Conservation (phyloP, 2,329 filamentous ascomycete species). For the Aspergillus eucalypticola region DNA sequence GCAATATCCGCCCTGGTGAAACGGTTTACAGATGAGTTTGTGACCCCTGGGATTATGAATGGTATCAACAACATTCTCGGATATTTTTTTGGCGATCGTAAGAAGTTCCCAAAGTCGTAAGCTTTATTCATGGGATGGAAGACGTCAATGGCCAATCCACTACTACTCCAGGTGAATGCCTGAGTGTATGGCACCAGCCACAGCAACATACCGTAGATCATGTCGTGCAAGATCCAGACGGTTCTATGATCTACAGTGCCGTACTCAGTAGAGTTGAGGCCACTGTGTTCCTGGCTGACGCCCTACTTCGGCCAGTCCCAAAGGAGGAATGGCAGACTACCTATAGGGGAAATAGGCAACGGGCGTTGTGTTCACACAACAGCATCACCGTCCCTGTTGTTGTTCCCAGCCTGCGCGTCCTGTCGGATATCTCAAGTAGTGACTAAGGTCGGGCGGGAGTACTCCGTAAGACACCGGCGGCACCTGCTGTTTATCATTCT, state of each 20-base stretch:
- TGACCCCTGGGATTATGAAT: background rate
- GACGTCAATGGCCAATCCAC: background rate
- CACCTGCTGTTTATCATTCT: background rate
- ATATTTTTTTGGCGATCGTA: background rate
- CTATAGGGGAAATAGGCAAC: background rate
- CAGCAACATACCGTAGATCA: conserved; percentile 3
- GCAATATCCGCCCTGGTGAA: background rate
- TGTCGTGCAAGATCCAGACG: background rate
- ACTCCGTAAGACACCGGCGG: conserved; percentile 8
- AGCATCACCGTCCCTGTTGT: conserved; percentile 8
- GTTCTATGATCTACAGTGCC: background rate
- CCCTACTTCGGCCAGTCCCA: background rate
- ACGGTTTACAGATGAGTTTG: background rate
- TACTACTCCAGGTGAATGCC: background rate
- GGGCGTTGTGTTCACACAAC: conserved; percentile 6
- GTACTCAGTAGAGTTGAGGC: background rate
- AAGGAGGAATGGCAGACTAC: conserved; percentile 4
- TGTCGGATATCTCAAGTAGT: background rate
- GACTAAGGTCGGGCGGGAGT: conserved; percentile 8
- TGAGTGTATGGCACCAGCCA: conserved; percentile 1
- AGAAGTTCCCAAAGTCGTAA: background rate
- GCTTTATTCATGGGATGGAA: background rate
- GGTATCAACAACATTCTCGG: background rate
- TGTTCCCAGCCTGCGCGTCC: background rate
- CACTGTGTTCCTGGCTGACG: background rate